Base-by-base conservation (phyloP, 805 yeast genomes). In the Yamadazyma kitorensis region DNA sequence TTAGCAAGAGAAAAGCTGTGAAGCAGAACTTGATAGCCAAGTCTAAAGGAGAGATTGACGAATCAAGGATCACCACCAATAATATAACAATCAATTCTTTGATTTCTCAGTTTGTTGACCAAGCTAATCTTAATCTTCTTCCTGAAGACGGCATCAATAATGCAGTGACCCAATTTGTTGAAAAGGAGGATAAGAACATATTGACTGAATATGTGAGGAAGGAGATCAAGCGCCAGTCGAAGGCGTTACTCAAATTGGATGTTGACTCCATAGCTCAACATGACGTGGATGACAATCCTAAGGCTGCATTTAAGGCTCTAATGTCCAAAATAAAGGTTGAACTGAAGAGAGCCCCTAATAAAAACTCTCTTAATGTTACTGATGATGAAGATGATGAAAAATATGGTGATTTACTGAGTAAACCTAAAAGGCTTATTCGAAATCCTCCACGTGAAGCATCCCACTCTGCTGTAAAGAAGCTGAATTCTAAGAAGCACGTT, bases 151-250 rank as follows among this genome's bases (percentile, higher is more conserved):
- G 93, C 0, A 70, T 89, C 54, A 77, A 78, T 31, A 76, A 79
- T 21, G 91, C 94, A 0, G 74, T 93, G 1, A 72, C 74, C 34
- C 72, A 70, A 36, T 83, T 78, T 52, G 80, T 93, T 4, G 87
- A 82, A 27, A 86, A 85, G 44, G 96, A 88, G 40, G 96, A 89
- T 54, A 85, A 82, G 50, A 62, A 67, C 22, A 78, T 89, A 0
- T 61, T 91, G 32, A 77, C 74, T 26, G 74, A 70, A n/a, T 82
- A 76, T 46, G 72, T 84, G 16, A 74, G 74, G 27, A 54, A 58
- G 17, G 86, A 82, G 45, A 60, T 80, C 28, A 61, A 58, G 7
- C 69, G 64, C 20, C 83, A 79, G 44, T 64, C 78, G 12, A 62
- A 70, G 11, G 50, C 76, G 40, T 52, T 82, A 26, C 51, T 69